These are phyloP conservation scores for Agaricus sinodeliciosus DNA, from an alignment of 768 basidiomycete genomes.

Conservation along the genomic window DNA sequence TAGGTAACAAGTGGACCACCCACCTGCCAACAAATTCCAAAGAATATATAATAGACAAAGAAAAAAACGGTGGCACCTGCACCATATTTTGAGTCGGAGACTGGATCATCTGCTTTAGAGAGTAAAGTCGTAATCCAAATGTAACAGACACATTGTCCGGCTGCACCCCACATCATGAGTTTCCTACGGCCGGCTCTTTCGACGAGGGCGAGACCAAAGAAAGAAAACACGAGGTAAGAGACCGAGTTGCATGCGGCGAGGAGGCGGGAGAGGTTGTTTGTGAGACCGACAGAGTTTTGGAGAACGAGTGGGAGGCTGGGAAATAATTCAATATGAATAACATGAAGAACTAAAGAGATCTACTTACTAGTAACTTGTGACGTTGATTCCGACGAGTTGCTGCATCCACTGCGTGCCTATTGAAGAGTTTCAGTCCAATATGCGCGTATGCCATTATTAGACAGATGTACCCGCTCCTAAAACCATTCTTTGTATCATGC, in stretches of 20 bases:
- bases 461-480: slow-evolving; percentile 32
- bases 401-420: slow-evolving; percentile 47
- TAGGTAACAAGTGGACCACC: neutral
- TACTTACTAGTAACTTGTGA: slow-evolving; percentile 44
- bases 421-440: neutral
- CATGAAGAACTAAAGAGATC: neutral
- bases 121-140: slow-evolving; percentile 37
- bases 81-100: slow-evolving; percentile 28
- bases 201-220: slow-evolving; percentile 37
- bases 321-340: neutral
- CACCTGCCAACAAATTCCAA: slow-evolving; percentile 49
- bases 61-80: slow-evolving; percentile 42
- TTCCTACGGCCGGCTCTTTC: slow-evolving; percentile 43
- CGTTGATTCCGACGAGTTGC: slow-evolving; percentile 44
- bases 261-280: slow-evolving; percentile 40
- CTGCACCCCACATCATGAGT: slow-evolving; percentile 49
- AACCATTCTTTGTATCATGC: slow-evolving; percentile 36
- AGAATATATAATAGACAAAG: slow-evolving; percentile 45
- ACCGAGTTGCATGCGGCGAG: slow-evolving; percentile 47
- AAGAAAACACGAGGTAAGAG: slow-evolving; percentile 43
- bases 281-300: slow-evolving; percentile 44
- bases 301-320: slow-evolving; percentile 39
- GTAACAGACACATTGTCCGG: slow-evolving; percentile 42
- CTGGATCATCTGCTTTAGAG: slow-evolving; percentile 25
- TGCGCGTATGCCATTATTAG: neutral